Base-by-base conservation (phyloP, 805 yeast species). In the Komagataella populi region DNA sequence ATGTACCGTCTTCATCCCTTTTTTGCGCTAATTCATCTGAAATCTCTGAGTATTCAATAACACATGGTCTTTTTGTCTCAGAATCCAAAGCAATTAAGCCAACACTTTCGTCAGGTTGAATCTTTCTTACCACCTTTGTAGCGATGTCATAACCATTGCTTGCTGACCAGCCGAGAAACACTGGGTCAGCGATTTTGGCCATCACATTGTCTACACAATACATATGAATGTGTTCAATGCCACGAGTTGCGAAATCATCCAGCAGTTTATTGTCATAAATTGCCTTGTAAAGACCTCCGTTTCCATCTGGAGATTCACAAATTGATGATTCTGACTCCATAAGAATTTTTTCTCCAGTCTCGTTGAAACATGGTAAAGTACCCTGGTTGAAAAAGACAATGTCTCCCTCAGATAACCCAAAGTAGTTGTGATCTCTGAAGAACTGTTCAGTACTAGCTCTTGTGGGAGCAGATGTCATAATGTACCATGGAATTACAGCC, bases 191-290 rank as follows among this genome's bases (percentile, higher is more conserved):
- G 51, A 91, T 87, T 64, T 82, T 84, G 43, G 90, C 97, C 49
- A 93, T 72, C 30, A 86, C 83, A 67, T 93, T 93, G 68, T 93
- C 99, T 49, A 93, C 98, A 69, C 98, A 91, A 70, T 89, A 93
- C 86, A 90, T 87, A 68, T 93, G 97, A 55, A 93, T 75, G 63
- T 93, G 98, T 65, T 87, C 80, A 56, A 91, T 79, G 5, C 88
- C 89, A 52, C 80, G 81, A 6, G 58, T 54, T 24, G 68, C 61
- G 63, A 93, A 78, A 63, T 91, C 96, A 6, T 77, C 76, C 36
- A 93, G 60, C 17, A 90, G 70, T 2, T 78, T 76, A 56, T 83
- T 77, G 46, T 76, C 76, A 58, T 70, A 68, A 45, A 93, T 73
- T 1, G 96, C 98, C 61, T 80, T 83, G 70, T 93, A 93, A 49